Percentiles rank a stretch among this genome's conserved stretches.
phyloP scores from a whole-genome alignment of 257 asterid genomes.

The Solanum acaule region DNA sequence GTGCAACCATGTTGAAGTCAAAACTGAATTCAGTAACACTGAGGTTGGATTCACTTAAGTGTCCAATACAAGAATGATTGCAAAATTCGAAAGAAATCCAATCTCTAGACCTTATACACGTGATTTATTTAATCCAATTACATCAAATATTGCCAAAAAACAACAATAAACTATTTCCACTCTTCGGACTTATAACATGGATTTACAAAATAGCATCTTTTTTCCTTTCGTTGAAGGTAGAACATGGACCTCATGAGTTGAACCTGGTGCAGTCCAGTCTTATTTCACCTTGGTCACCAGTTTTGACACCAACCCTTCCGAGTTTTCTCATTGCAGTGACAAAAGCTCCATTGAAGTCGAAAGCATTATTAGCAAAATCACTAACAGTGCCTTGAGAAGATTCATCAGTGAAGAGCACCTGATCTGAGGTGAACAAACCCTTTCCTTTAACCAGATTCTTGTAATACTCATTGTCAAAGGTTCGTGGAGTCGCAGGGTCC shows the following conservation, averaged over 20 bases:
- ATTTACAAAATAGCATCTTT: background rate
- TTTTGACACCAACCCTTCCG: constrained; percentile 61
- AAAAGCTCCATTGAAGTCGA: constrained; percentile 41
- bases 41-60: background rate
- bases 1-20: background rate
- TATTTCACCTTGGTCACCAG: constrained; percentile 49
- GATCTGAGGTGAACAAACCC: constrained; percentile 72
- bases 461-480: constrained; percentile 51
- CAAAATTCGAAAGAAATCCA: background rate
- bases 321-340: constrained; percentile 56
- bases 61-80: background rate
- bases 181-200: background rate
- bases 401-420: constrained; percentile 46
- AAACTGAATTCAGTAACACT: background rate
- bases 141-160: background rate
- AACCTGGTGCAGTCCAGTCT: constrained; percentile 52
- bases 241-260: constrained; percentile 16
- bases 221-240: background rate
- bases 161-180: background rate
- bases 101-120: background rate
- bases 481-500: constrained; percentile 50
- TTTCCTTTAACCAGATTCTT: constrained; percentile 50
- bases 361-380: constrained; percentile 38
- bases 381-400: constrained; percentile 31
- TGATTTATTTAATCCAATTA: background rate